These are phyloP conservation scores for Wickerhamiella kurtzmanii DNA, from an alignment of 805 yeast genomes.

Conservation along the genomic window DNA sequence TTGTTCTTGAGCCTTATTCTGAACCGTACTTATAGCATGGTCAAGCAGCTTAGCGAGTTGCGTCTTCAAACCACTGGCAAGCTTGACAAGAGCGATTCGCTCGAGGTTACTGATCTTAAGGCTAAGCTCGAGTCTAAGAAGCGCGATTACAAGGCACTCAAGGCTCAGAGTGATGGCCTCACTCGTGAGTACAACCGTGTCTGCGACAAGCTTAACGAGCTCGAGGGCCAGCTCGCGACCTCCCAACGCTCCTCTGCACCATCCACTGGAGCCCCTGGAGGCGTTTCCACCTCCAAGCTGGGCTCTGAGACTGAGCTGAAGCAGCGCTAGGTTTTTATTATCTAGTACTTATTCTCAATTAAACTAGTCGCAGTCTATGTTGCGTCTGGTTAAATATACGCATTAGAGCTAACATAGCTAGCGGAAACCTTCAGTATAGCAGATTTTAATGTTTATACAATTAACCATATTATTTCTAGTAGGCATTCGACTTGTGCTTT, in stretches of 20 bases:
- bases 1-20: conserved; percentile 76
- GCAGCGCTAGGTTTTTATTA: not conserved
- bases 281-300: not conserved
- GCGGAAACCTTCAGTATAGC: no score
- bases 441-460: no score
- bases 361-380: no score
- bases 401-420: no score
- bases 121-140: conserved; percentile 44
- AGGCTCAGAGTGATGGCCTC: conserved; percentile 59
- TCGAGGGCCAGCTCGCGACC: conserved; percentile 9
- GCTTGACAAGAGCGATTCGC: conserved; percentile 37
- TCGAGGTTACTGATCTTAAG: conserved; percentile 37
- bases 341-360: not conserved
- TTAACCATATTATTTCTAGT: conserved; percentile 16
- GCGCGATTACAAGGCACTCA: conserved; percentile 49
- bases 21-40: conserved; percentile 70
- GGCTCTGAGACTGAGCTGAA: not conserved
- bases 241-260: not conserved
- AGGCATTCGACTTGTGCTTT: conserved; percentile 88
- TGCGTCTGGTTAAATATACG: no score
- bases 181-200: conserved; percentile 47
- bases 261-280: not conserved
- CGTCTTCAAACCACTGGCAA: conserved; percentile 22
- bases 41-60: conserved; percentile 42
- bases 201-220: conserved; percentile 26